Conservation (phyloP, 1,284 basidiomycete genomes). For the Cystobasidiaceae sp. region DNA sequence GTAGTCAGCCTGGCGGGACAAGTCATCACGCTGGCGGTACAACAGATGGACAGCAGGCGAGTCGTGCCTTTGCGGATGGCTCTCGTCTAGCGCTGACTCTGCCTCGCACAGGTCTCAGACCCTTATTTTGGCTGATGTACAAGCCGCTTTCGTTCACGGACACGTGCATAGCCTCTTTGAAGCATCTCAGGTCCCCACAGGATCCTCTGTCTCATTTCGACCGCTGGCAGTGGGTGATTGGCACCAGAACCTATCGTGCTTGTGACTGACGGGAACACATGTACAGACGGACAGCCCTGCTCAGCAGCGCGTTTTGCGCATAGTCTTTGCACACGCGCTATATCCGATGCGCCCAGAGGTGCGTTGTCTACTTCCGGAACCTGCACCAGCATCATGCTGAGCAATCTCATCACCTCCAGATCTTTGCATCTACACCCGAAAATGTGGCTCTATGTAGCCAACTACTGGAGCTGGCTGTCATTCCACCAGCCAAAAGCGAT, state of each 20-base stretch:
- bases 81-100: no score
- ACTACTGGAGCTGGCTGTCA: background rate
- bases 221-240: background rate
- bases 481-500: conserved; percentile 50
- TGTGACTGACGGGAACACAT: background rate
- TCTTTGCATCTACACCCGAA: no score
- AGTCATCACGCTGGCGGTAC: conserved; percentile 64
- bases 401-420: no score
- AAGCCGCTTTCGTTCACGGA: conserved; percentile 57
- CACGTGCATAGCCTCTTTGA: conserved; percentile 49
- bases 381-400: no score
- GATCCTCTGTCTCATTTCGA: background rate
- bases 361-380: no score
- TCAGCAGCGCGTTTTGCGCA: conserved; percentile 58
- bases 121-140: conserved; percentile 50
- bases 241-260: background rate
- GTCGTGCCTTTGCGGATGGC: background rate
- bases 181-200: background rate
- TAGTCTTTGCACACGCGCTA: conserved; percentile 62
- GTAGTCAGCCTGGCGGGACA: conserved; percentile 61
- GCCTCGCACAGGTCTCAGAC: conserved; percentile 54
- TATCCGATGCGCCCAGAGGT: conserved; percentile 64
- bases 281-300: conserved; percentile 52
- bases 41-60: conserved; percentile 52
- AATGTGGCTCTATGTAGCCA: conserved; percentile 8